Conservation (phyloP, 2,329 filamentous ascomycete genomes). For the Trichophyton mentagrophytes region DNA sequence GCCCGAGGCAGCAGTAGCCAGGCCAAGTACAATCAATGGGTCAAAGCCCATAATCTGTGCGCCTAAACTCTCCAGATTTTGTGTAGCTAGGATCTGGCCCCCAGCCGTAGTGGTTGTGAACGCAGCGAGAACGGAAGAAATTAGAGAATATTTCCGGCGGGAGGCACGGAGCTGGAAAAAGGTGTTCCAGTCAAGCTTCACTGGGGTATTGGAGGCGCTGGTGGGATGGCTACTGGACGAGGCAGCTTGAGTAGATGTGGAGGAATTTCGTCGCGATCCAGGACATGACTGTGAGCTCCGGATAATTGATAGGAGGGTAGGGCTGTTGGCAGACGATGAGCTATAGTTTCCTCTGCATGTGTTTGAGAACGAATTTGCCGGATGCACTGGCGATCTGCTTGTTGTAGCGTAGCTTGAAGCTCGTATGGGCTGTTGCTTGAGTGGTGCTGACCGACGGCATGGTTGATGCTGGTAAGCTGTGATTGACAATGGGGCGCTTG, state of each 20-base stretch:
- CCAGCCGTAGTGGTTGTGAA: conserved; percentile 45
- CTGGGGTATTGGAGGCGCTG: background rate
- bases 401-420: background rate
- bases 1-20: conserved; percentile 63
- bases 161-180: conserved; percentile 85
- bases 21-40: conserved; percentile 70
- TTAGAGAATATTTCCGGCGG: conserved; percentile 70
- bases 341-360: background rate
- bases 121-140: conserved; percentile 57
- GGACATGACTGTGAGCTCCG: background rate
- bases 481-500: conserved; percentile 11
- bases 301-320: conserved; percentile 1
- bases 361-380: background rate
- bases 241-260: background rate
- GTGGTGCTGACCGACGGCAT: conserved; percentile 2
- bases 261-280: background rate
- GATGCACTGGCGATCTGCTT: background rate
- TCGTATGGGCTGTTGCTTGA: background rate
- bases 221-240: background rate
- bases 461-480: background rate
- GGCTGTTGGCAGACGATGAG: background rate
- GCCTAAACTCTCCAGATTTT: conserved; percentile 52
- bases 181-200: conserved; percentile 66
- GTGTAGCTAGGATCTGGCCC: conserved; percentile 48
- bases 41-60: conserved; percentile 70